Evolutionary conservation across 768 basidiomycete species (phyloP).

Genomic region (Sarcodon sp.): DNA sequence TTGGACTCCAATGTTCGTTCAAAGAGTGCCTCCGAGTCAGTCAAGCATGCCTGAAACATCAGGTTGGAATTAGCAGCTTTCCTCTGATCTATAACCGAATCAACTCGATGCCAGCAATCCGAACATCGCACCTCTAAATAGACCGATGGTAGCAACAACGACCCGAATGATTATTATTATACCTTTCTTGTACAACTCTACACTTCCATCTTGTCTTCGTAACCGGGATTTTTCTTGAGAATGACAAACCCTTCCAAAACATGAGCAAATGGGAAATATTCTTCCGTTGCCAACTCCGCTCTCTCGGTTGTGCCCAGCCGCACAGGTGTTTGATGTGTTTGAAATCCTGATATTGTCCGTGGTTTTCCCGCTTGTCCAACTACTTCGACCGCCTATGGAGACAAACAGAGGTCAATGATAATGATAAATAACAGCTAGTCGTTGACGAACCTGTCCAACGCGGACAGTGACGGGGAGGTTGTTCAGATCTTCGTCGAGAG

Average conservation of each 20-base stretch:
- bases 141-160: no score
- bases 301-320: slow-evolving; percentile 90
- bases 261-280: slow-evolving; percentile 82
- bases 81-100: no score
- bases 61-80: no score
- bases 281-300: slow-evolving; percentile 93
- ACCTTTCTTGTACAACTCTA: slow-evolving; percentile 17
- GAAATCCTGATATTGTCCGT: slow-evolving; percentile 93
- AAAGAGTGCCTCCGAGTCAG: no score
- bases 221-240: slow-evolving; percentile 84
- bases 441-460: slow-evolving; percentile 65
- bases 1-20: no score
- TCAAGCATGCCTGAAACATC: no score
- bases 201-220: slow-evolving; percentile 77
- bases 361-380: slow-evolving; percentile 98
- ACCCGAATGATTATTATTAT: no score
- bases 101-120: no score
- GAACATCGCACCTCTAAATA: no score
- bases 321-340: slow-evolving; percentile 95
- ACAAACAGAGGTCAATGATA: slow-evolving; percentile 1
- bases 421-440: neutral
- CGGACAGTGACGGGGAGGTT: slow-evolving; percentile 83
- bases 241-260: slow-evolving; percentile 92
- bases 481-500: slow-evolving; percentile 85
- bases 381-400: slow-evolving; percentile 78